Conservation (phyloP, 192 early-diverging fungal genomes). For the Coemansia sp. region DNA sequence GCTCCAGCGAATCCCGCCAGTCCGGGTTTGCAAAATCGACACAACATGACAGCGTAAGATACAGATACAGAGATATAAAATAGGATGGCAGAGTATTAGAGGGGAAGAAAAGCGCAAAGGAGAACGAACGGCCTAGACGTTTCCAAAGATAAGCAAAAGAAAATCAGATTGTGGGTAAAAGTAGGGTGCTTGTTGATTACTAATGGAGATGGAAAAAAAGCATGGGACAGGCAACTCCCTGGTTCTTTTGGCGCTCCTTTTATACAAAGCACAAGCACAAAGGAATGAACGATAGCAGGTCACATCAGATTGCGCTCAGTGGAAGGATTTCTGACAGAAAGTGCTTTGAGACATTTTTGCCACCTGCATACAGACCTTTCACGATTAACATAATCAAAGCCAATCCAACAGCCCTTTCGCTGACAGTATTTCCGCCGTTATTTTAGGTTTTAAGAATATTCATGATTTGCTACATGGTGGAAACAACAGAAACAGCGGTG, state of each 20-base stretch:
- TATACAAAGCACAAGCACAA: no score
- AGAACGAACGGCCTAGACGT: background rate
- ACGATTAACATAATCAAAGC: background rate
- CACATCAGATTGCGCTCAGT: no score
- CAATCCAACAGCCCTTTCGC: background rate
- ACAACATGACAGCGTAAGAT: background rate
- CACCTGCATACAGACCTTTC: background rate
- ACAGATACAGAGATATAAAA: background rate
- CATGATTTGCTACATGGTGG: no score
- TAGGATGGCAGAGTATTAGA: background rate
- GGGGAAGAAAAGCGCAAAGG: background rate
- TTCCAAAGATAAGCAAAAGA: background rate
- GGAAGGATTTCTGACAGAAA: no score
- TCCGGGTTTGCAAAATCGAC: background rate
- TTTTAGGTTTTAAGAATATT: background rate
- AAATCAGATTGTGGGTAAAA: background rate
- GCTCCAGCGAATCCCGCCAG: background rate
- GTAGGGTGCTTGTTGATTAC: background rate
- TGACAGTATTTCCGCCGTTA: background rate
- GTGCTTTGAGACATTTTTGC: background rate
- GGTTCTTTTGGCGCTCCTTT: no score
- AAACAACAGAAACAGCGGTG: no score
- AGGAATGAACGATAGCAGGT: no score
- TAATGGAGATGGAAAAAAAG: no score
- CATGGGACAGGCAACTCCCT: no score